Percentiles rank a stretch among this genome's conserved stretches.
These are phyloP conservation scores for Chalciporus chontae DNA, from an alignment of 768 basidiomycete genomes.

Conservation along the genomic window DNA sequence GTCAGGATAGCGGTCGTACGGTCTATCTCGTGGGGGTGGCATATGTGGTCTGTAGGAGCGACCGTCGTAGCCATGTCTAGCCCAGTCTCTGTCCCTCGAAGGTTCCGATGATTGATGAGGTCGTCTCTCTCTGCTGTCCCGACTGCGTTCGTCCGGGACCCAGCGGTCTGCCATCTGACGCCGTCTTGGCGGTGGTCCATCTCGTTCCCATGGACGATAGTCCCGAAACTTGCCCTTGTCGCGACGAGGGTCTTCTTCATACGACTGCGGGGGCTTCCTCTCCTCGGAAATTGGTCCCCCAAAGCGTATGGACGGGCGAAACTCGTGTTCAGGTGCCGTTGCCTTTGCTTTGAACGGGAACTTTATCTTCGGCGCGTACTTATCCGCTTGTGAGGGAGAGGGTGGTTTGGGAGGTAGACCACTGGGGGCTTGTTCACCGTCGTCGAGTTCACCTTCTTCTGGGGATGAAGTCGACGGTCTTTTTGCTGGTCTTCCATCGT, in stretches of 20 bases:
- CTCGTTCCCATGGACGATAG: constrained; percentile 15
- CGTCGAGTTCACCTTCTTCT: constrained; percentile 83
- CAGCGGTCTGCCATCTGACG: constrained; percentile 22
- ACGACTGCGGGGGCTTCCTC: constrained; percentile 24
- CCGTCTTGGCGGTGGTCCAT: constrained; percentile 6
- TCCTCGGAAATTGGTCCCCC: constrained; percentile 20
- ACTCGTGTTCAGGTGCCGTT: neutral
- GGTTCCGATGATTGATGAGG: constrained; percentile 18
- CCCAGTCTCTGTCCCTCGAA: constrained; percentile 23
- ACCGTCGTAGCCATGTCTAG: constrained; percentile 18
- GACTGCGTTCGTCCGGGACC: constrained; percentile 26
- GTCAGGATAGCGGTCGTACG: constrained; percentile 25
- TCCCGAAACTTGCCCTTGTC: constrained; percentile 21
- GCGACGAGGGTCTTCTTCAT: constrained; percentile 44
- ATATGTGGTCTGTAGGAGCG: constrained; percentile 18
- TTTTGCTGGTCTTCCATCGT: constrained; percentile 49
- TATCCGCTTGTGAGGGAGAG: constrained; percentile 27
- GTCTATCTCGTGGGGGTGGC: constrained; percentile 13
- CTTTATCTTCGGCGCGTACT: constrained; percentile 47
- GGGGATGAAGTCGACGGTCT: constrained; percentile 58
- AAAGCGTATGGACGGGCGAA: constrained; percentile 33
- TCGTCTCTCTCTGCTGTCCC: constrained; percentile 28
- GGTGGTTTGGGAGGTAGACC: constrained; percentile 31
- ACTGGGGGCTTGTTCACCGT: constrained; percentile 31
- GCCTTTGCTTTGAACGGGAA: constrained; percentile 70